A percentile compares a stretch with the other conserved stretches of the same genome.
Evolutionary conservation across 768 basidiomycete species (phyloP).

Genomic region (Mycena galericulata): DNA sequence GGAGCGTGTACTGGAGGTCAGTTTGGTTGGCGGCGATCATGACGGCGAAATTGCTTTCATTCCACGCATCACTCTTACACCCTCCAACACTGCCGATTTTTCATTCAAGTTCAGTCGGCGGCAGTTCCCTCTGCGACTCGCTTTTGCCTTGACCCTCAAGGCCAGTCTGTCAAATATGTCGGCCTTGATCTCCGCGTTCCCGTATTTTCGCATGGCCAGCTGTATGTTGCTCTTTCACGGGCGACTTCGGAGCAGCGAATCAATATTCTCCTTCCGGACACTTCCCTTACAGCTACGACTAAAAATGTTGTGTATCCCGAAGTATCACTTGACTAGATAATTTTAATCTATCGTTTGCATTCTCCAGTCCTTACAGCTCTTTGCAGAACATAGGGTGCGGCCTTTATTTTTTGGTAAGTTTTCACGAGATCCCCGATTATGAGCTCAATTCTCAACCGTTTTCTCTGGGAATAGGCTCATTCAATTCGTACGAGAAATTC

Average conservation of each 20-base stretch:
- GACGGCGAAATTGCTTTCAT: conserved; percentile 51
- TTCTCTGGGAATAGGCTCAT: no score
- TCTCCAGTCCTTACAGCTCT: no score
- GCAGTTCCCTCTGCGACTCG: conserved; percentile 58
- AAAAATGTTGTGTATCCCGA: not conserved
- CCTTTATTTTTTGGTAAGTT: no score
- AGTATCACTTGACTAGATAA: not conserved
- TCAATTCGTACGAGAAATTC: no score
- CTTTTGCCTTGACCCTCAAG: conserved; percentile 58
- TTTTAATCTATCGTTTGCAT: conserved; percentile 32
- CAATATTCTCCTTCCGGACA: not conserved
- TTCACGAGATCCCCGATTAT: no score
- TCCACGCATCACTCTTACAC: conserved; percentile 51
- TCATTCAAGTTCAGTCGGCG: conserved; percentile 46
- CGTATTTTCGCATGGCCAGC: not conserved
- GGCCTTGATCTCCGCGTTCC: not conserved
- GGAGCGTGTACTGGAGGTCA: conserved; percentile 49
- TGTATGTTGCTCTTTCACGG: not conserved
- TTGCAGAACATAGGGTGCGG: no score
- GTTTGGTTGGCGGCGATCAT: conserved; percentile 51
- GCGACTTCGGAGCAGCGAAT: not conserved
- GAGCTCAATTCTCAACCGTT: no score
- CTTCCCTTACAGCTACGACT: not conserved
- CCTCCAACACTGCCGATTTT: conserved; percentile 40
- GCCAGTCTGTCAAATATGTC: not conserved